A percentile compares a stretch with the other conserved stretches of the same genome.
Evolutionary conservation across 2,329 filamentous ascomycete species (phyloP).

Genomic region (Hirsutella minnesotensis): DNA sequence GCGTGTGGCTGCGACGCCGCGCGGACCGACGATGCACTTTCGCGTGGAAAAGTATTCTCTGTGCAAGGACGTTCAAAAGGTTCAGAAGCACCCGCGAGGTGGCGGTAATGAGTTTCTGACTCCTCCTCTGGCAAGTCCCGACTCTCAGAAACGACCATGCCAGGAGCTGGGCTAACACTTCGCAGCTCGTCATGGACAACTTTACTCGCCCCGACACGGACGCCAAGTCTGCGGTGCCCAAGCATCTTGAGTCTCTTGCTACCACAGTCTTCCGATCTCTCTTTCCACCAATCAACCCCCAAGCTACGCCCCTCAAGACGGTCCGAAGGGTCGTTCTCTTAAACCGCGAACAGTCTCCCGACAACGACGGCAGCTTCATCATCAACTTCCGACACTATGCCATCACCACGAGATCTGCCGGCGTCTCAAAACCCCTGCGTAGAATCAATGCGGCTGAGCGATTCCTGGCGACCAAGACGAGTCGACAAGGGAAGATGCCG

Average conservation of each 20-base stretch:
- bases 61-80: slow-evolving; percentile 77
- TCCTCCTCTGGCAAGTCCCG: slow-evolving; percentile 56
- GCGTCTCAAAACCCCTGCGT: slow-evolving; percentile 72
- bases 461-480: slow-evolving; percentile 48
- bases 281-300: slow-evolving; percentile 90
- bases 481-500: slow-evolving; percentile 59
- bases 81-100: slow-evolving; percentile 71
- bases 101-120: slow-evolving; percentile 77
- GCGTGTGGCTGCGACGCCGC: slow-evolving; percentile 73
- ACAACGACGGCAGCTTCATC: slow-evolving; percentile 60
- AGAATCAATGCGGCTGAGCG: slow-evolving; percentile 79
- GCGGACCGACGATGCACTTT: slow-evolving; percentile 89
- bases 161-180: neutral
- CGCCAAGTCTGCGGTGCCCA: slow-evolving; percentile 62
- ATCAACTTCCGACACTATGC: slow-evolving; percentile 89
- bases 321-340: slow-evolving; percentile 84
- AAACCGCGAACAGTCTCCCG: slow-evolving; percentile 58
- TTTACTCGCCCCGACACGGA: slow-evolving; percentile 58
- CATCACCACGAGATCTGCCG: slow-evolving; percentile 80
- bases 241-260: slow-evolving; percentile 83
- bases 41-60: slow-evolving; percentile 90
- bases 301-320: slow-evolving; percentile 78
- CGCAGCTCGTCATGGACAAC: slow-evolving; percentile 91
- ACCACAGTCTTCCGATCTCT: slow-evolving; percentile 94
- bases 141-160: neutral